Evolutionary conservation across 1,284 basidiomycete species (phyloP).

Genomic region (Coniferiporia weirii): DNA sequence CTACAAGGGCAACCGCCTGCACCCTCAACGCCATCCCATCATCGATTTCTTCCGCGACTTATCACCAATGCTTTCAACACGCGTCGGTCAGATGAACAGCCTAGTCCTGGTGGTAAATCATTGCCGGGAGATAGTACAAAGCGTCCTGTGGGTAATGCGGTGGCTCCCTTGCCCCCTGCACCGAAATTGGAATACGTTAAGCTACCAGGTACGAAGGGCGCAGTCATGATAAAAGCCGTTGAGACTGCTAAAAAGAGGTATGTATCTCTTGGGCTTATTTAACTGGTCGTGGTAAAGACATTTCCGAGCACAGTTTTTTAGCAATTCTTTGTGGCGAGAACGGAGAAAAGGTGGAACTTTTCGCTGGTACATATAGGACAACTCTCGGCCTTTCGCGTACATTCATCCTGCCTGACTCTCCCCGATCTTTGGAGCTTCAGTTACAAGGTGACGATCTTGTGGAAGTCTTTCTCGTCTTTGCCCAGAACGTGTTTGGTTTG

Average conservation of each 20-base stretch:
- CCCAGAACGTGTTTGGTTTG: slow-evolving; percentile 83
- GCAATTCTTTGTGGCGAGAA: slow-evolving; percentile 88
- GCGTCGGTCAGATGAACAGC: slow-evolving; percentile 54
- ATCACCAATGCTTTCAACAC: slow-evolving; percentile 57
- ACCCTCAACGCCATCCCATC: slow-evolving; percentile 31
- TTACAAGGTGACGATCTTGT: slow-evolving; percentile 88
- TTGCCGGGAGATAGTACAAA: slow-evolving; percentile 32
- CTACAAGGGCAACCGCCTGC: slow-evolving; percentile 24
- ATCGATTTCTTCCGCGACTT: slow-evolving; percentile 64
- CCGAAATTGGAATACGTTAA: slow-evolving; percentile 87
- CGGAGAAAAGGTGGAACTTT: slow-evolving; percentile 87
- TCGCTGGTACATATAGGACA: slow-evolving; percentile 79
- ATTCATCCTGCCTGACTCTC: slow-evolving; percentile 85
- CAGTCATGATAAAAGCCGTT: slow-evolving; percentile 74
- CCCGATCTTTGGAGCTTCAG: slow-evolving; percentile 77
- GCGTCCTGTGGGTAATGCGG: slow-evolving; percentile 26
- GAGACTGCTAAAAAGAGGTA: slow-evolving; percentile 85
- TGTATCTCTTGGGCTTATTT: slow-evolving; percentile 19
- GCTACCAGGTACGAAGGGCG: slow-evolving; percentile 83
- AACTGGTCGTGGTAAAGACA: slow-evolving; percentile 11
- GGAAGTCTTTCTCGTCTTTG: slow-evolving; percentile 82
- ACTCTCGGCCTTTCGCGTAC: slow-evolving; percentile 77
- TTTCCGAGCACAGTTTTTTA: slow-evolving; percentile 55
- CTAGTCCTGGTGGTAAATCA: slow-evolving; percentile 28
- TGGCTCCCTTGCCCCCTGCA: slow-evolving; percentile 54